These are phyloP conservation scores for Eucalyptus virginea DNA, from an alignment of 345 rosid species.

Conservation along the genomic window DNA sequence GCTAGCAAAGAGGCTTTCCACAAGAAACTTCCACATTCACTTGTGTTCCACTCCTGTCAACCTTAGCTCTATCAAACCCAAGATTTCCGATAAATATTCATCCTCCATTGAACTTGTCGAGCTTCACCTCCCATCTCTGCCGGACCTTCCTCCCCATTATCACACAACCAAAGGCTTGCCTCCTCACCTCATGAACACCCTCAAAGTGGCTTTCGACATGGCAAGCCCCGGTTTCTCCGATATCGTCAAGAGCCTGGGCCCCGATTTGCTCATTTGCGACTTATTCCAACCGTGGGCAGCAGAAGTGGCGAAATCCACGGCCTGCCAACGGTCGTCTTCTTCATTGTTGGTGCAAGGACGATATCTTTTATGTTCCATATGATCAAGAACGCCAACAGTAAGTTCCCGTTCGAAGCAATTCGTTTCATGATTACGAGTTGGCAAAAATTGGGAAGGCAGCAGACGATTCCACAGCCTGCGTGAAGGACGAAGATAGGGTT, in stretches of 20 bases:
- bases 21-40: slow-evolving; percentile 5
- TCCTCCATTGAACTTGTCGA: slow-evolving; percentile 1
- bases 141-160: slow-evolving; percentile 25
- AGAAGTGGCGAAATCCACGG: neutral
- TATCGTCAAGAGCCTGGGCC: slow-evolving; percentile 2
- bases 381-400: neutral
- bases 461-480: neutral
- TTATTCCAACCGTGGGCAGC: slow-evolving; percentile 26
- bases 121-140: slow-evolving; percentile 14
- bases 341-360: neutral
- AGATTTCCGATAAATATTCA: neutral
- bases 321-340: slow-evolving; percentile 10
- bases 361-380: neutral
- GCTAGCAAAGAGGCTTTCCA: slow-evolving; percentile 14
- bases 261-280: slow-evolving; percentile 20
- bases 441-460: neutral
- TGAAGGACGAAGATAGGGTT: neutral
- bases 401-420: slow-evolving; percentile 1
- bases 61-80: neutral
- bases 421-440: neutral
- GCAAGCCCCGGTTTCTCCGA: neutral
- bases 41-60: slow-evolving; percentile 17
- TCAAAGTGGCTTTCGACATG: slow-evolving; percentile 10
- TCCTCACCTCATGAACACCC: slow-evolving; percentile 10
- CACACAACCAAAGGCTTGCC: slow-evolving; percentile 31